Base-by-base conservation (phyloP, 2,329 filamentous ascomycete species). In the Scleromitrula shiraiana region DNA sequence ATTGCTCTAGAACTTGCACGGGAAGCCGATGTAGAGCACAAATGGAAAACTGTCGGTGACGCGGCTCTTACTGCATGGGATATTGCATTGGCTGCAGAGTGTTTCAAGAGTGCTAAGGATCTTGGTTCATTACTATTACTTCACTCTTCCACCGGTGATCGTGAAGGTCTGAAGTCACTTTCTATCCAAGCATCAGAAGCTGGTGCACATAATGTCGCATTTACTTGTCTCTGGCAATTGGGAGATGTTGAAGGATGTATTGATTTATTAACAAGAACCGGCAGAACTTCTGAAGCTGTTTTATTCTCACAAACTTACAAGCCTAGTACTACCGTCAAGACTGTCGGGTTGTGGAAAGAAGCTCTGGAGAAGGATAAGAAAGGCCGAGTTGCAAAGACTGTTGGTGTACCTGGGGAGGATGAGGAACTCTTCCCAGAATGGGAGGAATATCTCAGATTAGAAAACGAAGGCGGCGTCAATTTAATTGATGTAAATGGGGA, bases 31-130 rank as follows among this genome's bases (percentile, higher is more conserved):
- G 86, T 82, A 1, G 93, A 97, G 65, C 91, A 97, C 70, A 95
- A 95, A 70, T 98, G 93, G 93, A 97, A 97, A 76, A 90, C 82
- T 3, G 88, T 98, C 4, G 93, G 93, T 51, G 93, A 98, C 59
- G 86, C 90, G 1, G 93, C 93, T 1, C 77, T 98, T 33, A 71
- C 81, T 8, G 83, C 74, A 1, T 98, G 91, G 93, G 83, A 98
- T 60, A 76, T 98, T 27, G 74, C 78, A 5, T 78, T 97, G 2
- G 93, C 93, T 0, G 85, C 93, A 41, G 88, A 97, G 67, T 97
- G 91, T 70, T 98, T 97, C 66, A 81, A 80, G 15, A 82, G 93
- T 50, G 89, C 90, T 38, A 93, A 88, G 62, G 93, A 98, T 62
- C 72, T 96, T 2, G 90, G 91, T 33, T 95, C 88, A 1, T 70